Evolutionary conservation across 106 monocot genomes (phyloP), one percentile per base, ranked within the genome.

Genomic region (Dendrobium huoshanense): DNA sequence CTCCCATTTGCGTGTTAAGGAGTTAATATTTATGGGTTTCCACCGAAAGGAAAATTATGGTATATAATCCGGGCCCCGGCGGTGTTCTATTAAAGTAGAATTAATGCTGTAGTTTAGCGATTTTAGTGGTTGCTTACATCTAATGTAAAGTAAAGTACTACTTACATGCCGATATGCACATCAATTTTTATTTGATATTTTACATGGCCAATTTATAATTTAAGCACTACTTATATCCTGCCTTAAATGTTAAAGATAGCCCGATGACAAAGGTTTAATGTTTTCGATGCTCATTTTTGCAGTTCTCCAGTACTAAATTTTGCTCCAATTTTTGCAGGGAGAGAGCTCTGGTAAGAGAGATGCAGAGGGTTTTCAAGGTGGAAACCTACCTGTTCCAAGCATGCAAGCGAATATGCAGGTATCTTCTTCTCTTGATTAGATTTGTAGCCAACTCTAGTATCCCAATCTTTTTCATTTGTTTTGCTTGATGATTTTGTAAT

Each of bases 381-480:
- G 85, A 83, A 49, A 25, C 78, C 85, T 82, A 43, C 11, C 76
- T 13, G 81, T 80, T 61, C 48, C 87, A 51, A 82, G 79, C 77
- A 82, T 56, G 79, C 88, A 88, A 79, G 88, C 80, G 70, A 78
- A 82, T 6, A 72, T 77, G 31, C 72, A 78, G 86, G 86, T 86
- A 77, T 77, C 15, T 27, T 40, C 11, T 0, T 49, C 31, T 0
- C 22, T 75, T 45, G 43, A 7, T 49, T 75, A 24, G 17, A 65
- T n/a, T 43, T 79, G 3, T 27, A n/a, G 29, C 16, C 41, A 15
- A 15, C 45, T 49, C n/a, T 11, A 72, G 40, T 51, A 65, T 49
- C 5, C 10, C 24, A 56, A 22, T 79, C 0, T 6, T 80, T 15
- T n/a, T 77, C 37, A 37, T 80, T 68, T 48, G 54, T 31, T 15